phyloP scores from a whole-genome alignment of 23 red algal genomes.

The Cyanidium caldarium region DNA sequence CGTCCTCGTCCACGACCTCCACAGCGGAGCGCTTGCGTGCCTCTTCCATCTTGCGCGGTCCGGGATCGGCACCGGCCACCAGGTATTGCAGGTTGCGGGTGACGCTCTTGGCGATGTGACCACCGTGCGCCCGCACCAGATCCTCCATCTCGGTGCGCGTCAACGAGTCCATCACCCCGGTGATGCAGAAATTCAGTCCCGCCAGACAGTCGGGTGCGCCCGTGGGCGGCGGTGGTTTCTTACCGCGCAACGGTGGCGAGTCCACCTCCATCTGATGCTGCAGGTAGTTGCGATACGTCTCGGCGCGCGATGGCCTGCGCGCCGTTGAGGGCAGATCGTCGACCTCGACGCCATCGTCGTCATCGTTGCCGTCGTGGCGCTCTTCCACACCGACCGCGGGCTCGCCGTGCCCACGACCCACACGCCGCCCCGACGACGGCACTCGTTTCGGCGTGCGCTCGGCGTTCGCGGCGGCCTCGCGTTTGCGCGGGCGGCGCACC shows the following conservation, averaged over 20 bases:
- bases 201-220: conserved; percentile 56
- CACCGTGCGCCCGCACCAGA: conserved; percentile 54
- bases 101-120: conserved; percentile 35
- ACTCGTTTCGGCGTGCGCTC: no score
- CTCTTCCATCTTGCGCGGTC: conserved; percentile 41
- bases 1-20: conserved; percentile 66
- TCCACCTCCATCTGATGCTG: no score
- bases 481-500: no score
- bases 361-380: no score
- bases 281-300: no score
- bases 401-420: no score
- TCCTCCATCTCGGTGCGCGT: conserved; percentile 45
- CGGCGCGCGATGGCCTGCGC: no score
- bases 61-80: conserved; percentile 53
- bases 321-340: no score
- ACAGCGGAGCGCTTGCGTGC: background rate
- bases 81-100: conserved; percentile 50
- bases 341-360: no score
- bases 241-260: background rate
- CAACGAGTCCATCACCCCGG: conserved; percentile 69
- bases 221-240: conserved; percentile 13
- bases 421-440: no score
- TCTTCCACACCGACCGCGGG: no score
- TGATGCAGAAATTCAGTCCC: conserved; percentile 65
- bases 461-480: no score